These are phyloP conservation scores for Cucurbita pepo DNA, from an alignment of 306 rosid genomes.

Conservation along the genomic window DNA sequence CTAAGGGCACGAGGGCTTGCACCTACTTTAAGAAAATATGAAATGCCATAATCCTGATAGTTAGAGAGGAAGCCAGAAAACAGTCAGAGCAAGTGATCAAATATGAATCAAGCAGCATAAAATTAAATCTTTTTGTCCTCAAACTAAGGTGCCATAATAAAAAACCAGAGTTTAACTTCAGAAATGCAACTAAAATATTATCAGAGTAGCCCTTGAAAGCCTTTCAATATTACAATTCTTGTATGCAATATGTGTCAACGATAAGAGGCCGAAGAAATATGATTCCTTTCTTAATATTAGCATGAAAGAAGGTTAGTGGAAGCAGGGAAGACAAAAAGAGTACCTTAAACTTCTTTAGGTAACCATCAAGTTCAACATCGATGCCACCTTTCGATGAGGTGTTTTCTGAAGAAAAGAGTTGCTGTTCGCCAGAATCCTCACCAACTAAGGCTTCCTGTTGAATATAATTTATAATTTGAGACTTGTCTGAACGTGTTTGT, in stretches of 20 bases:
- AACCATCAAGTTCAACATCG: conserved; percentile 48
- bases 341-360: conserved; percentile 64
- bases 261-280: not conserved
- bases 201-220: not conserved
- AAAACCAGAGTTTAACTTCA: not conserved
- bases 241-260: too few relatives aligned
- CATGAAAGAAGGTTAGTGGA: not conserved
- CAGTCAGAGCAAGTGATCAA: not conserved
- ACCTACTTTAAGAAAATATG: conserved; percentile 25
- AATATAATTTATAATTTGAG: conserved; percentile 1
- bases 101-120: conserved; percentile 1
- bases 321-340: not conserved
- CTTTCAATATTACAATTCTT: not conserved
- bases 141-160: not conserved
- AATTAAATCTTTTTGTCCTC: not conserved
- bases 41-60: conserved; percentile 53
- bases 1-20: conserved; percentile 46
- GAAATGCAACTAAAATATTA: not conserved
- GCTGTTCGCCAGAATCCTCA: conserved; percentile 72
- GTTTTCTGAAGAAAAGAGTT: conserved; percentile 65
- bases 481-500: not conserved
- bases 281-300: not conserved
- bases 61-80: not conserved
- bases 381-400: conserved; percentile 33
- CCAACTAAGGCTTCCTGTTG: conserved; percentile 91